Conservation (phyloP, 2,329 filamentous ascomycete species). For the Raffaelea ambrosiae region DNA sequence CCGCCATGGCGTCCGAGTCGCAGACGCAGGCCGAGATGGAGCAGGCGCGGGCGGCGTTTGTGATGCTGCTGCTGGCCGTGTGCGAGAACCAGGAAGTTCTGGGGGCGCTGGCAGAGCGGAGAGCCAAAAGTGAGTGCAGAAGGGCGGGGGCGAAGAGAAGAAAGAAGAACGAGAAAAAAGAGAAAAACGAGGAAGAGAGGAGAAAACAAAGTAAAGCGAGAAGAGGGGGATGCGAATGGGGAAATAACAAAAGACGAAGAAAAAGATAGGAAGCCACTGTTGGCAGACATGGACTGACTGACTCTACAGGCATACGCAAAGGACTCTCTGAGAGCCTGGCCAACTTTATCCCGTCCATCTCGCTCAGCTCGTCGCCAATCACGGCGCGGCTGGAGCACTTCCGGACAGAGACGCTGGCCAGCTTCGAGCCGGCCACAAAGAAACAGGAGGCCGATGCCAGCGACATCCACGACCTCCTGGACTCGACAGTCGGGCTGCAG, state of each 20-base stretch:
- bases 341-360: slow-evolving; percentile 45
- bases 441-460: slow-evolving; percentile 38
- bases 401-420: slow-evolving; percentile 45
- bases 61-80: slow-evolving; percentile 53
- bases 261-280: too few species aligned
- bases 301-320: slow-evolving; percentile 34
- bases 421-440: slow-evolving; percentile 28
- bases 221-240: too few species aligned
- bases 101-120: slow-evolving; percentile 40
- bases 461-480: slow-evolving; percentile 49
- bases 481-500: slow-evolving; percentile 48
- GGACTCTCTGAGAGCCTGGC: slow-evolving; percentile 41
- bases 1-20: slow-evolving; percentile 16
- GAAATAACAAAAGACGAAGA: too few species aligned
- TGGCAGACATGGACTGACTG: not conserved
- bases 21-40: slow-evolving; percentile 49
- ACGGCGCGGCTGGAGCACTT: slow-evolving; percentile 48
- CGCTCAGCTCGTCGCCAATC: slow-evolving; percentile 48
- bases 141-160: slow-evolving; percentile 4
- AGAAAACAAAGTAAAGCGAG: too few species aligned
- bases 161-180: not conserved
- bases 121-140: slow-evolving; percentile 40
- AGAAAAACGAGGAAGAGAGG: not conserved
- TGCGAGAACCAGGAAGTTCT: slow-evolving; percentile 52
- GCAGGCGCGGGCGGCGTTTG: slow-evolving; percentile 52